phyloP scores from a whole-genome alignment of 495 filamentous ascomycete genomes.

The Margaritispora aquatica region DNA sequence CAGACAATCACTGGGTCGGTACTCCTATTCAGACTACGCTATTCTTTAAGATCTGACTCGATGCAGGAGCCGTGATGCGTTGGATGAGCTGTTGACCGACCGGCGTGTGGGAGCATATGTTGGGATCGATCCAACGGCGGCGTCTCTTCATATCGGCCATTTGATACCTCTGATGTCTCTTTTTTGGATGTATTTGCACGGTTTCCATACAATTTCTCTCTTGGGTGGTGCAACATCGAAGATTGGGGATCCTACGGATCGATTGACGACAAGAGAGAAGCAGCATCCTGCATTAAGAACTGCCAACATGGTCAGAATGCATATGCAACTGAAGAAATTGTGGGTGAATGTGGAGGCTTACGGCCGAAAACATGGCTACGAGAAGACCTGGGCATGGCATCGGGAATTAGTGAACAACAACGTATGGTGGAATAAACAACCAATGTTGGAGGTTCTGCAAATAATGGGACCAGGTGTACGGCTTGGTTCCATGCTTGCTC shows the following conservation, averaged over 20 bases:
- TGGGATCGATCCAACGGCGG: constrained; percentile 88
- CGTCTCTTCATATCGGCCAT: constrained; percentile 87
- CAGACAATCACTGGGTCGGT: constrained; percentile 77
- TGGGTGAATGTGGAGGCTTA: constrained; percentile 64
- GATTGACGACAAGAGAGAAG: constrained; percentile 58
- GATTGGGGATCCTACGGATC: constrained; percentile 82
- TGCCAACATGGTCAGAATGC: constrained; percentile 68
- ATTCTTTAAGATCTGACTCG: constrained; percentile 8
- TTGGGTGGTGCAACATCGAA: constrained; percentile 81
- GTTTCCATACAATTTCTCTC: constrained; percentile 65
- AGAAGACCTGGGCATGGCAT: constrained; percentile 53
- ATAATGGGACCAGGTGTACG: constrained; percentile 65
- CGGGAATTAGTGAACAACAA: constrained; percentile 71
- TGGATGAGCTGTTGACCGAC: constrained; percentile 62
- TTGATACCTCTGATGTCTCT: constrained; percentile 90
- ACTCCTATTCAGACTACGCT: constrained; percentile 11
- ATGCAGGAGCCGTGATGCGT: constrained; percentile 51
- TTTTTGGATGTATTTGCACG: constrained; percentile 88
- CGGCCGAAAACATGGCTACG: constrained; percentile 53
- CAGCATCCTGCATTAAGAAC: constrained; percentile 49
- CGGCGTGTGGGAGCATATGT: constrained; percentile 76
- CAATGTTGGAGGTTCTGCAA: constrained; percentile 65
- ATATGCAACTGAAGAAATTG: constrained; percentile 72
- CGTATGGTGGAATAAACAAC: constrained; percentile 65
- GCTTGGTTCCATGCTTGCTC: constrained; percentile 77